Base-by-base conservation (phyloP, 225 moss, liverwort and hornwort genomes). In the Sphagnum contortum region DNA sequence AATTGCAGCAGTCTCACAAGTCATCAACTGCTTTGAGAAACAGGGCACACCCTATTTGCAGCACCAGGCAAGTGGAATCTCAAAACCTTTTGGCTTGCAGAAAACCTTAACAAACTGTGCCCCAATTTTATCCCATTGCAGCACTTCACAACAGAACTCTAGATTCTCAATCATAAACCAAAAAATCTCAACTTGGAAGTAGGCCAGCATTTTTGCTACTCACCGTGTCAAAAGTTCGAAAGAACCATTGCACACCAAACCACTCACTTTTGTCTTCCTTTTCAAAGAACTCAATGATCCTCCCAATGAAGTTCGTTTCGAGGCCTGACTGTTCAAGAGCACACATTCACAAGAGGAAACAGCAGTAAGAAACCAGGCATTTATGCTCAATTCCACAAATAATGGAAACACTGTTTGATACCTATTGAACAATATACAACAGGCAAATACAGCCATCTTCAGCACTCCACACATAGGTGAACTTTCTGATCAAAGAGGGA, bases 201-300 rank as follows among this genome's bases (percentile, higher is more conserved):
- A 29, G 29, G 29, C 29, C 29, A 29, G 29, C 29, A 29, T 29
- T 29, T 29, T 29, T 29, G 29, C 29, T 29, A 49, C 64, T 9
- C 72, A 93, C 98, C 82, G 98, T 98, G 69, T 98, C 98, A 55
- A 78, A 83, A 4, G 80, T 79, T 73, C 93, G 80, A 75, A 85
- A 98, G 69, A 98, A 93, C 98, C 98, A 93, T 66, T 89, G 93
- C 9, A 82, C 84, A 53, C 86, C 80, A 67, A 98, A 75, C 89
- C 89, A 84, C 29, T 79, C 81, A 60, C 74, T 84, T 57, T 74
- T 78, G 66, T 98, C 91, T 66, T 77, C 74, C 53, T 74, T 76
- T 52, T 89, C 82, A 66, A 73, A 93, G 48, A 98, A 81, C 71
- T 98, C 98, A 7, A 82, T 75, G 55, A 98, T 91, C 63, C 78